Evolutionary conservation across 148 eudicot species (phyloP), one percentile per base, ranked within the genome.

Genomic region (Nepenthes mirabilis): DNA sequence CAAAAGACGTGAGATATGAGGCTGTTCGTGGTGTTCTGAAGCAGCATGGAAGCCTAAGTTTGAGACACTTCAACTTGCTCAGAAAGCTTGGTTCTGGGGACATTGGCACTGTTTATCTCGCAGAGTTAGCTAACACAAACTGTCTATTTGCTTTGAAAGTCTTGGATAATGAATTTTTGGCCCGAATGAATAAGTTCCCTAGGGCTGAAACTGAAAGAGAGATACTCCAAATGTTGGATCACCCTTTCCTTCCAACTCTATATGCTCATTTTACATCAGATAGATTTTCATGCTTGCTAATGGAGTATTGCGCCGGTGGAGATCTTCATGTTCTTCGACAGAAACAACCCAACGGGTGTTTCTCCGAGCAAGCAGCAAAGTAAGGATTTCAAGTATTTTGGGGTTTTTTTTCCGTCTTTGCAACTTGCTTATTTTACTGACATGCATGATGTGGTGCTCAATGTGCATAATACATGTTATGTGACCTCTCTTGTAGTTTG

Each of bases 271-370:
- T 90, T 62, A 70, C 76, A 12, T 66, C 95, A 14, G 80, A 84
- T 62, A 84, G 76, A 65, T 74, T 78, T 60, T 68, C 87, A 2
- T 84, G 91, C 78, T 77, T 90, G 79, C 91, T 82, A 57, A 90
- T 84, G 80, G 95, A 90, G 58, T 84, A 80, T 75, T 90, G 97
- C 69, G 85, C 95, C 37, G 87, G 91, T 60, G 95, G 97, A 59
- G 95, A 90, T 75, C 79, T 90, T 43, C 95, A 87, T 71, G 82
- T 76, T 70, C 83, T 87, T 58, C 79, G 95, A 49, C 95, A 90
- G 58, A 87, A 77, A 68, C 97, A 90, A 68, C 79, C 80, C 2
- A 68, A 54, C 52, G 73, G 80, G 57, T 62, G 81, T 69, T 90
- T 90, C 65, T 74, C 86, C 35, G 97, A 90, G 75, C 80, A 79